Percentiles rank a stretch among this genome's conserved stretches.
Conservation (phyloP, 2,329 filamentous ascomycete genomes). For the Purpureocillium takamizusanense region DNA sequence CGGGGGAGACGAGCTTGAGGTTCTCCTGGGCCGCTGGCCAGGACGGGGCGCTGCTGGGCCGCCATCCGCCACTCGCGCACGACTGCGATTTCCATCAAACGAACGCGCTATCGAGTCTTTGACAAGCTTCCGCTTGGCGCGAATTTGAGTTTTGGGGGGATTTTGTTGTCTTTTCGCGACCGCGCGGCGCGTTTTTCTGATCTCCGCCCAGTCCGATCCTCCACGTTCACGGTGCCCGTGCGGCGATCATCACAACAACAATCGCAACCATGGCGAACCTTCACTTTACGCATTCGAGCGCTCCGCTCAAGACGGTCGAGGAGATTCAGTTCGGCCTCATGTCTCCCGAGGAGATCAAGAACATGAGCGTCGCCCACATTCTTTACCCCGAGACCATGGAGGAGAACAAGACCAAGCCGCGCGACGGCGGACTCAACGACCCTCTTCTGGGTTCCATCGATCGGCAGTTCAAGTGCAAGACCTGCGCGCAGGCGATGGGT, state of each 20-base stretch:
- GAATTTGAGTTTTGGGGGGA: slow-evolving; percentile 14
- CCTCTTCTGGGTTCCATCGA: slow-evolving; percentile 95
- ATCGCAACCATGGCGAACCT: slow-evolving; percentile 76
- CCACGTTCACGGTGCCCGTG: slow-evolving; percentile 2
- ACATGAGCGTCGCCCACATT: slow-evolving; percentile 93
- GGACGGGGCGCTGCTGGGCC: slow-evolving; percentile 29
- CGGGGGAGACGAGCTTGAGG: slow-evolving; percentile 33
- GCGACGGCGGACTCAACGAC: slow-evolving; percentile 88
- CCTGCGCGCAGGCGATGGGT: slow-evolving; percentile 89
- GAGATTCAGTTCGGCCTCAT: slow-evolving; percentile 98
- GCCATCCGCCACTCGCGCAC: slow-evolving; percentile 28
- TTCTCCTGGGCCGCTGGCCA: slow-evolving; percentile 39
- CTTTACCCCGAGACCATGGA: slow-evolving; percentile 99
- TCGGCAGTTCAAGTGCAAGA: slow-evolving; percentile 89
- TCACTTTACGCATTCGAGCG: slow-evolving; percentile 83
- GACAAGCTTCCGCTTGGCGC: slow-evolving; percentile 10
- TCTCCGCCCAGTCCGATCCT: slow-evolving; percentile 10
- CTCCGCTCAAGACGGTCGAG: slow-evolving; percentile 93
- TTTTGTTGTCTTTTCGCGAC: slow-evolving; percentile 7
- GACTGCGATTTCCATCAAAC: slow-evolving; percentile 23
- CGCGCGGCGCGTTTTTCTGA: slow-evolving; percentile 8
- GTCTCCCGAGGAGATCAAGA: slow-evolving; percentile 97
- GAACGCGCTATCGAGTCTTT: slow-evolving; percentile 14
- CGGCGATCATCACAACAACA: slow-evolving; percentile 2
- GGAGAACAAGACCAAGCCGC: slow-evolving; percentile 82